Base-by-base conservation (phyloP, 1,284 basidiomycete genomes). In the Leccinum cinnamomeum region DNA sequence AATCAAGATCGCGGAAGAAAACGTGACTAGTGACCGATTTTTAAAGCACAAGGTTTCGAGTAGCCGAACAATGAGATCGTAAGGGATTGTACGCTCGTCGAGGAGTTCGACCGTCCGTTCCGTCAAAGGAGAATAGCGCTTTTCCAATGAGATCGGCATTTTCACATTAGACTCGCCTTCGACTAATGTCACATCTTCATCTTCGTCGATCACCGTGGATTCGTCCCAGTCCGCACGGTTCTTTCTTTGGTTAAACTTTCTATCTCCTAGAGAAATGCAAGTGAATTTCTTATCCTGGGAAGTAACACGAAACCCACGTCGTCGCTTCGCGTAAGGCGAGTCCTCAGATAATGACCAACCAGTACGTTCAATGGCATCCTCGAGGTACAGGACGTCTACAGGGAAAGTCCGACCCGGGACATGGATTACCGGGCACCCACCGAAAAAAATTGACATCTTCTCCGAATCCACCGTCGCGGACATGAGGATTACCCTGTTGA, bases 331-430 rank as follows among this genome's bases (percentile, higher is more conserved):
- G 75, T 96, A 98, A 1, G 87, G 91, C 0, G 96, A 98, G 56
- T 82, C 85, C 68, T 93, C 89, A n/a, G 84, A 81, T 64, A 99
- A 86, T 20, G 85, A 82, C 90, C 96, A 99, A 16, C 85, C 81
- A 11, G 91, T 88, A 62, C 86, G 81, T 76, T 99, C 91, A 28
- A 99, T 84, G 0, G 94, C 95, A 76, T 99, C 97, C 76, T 99
- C 97, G 10, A 99, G 80, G 72, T 88, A 99, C 57, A 86, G 83
- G 18, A 92, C 83, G 56, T 94, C 88, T 11, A 99, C 97, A 8
- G 97, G 97, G 80, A 95, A 99, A 0, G 96, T 98, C n/a, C 97
- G 86, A 2, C 97, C 97, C 7, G 97, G 97, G 16, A 99, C 93
- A 65, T 87, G 87, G 53, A 98, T 80, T 28, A 89, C 88, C 0